phyloP scores from a whole-genome alignment of 2,329 filamentous ascomycete genomes.

The Davidsoniella australis region DNA sequence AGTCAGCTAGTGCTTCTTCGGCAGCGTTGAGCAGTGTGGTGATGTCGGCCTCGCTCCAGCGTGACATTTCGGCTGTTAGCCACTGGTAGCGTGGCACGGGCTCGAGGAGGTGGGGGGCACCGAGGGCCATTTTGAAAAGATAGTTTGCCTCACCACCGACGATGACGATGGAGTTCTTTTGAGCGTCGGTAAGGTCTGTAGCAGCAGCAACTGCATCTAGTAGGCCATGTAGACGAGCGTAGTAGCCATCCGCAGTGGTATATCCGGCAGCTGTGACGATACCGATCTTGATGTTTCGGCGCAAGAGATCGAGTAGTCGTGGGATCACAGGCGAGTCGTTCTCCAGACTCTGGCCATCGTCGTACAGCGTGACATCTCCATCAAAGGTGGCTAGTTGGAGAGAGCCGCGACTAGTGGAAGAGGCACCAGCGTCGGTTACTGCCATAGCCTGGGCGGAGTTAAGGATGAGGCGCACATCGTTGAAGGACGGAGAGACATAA shows the following conservation, averaged over 20 bases:
- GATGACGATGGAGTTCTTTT: conserved; percentile 68
- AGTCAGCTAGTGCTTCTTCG: conserved; percentile 68
- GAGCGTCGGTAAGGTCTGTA: conserved; percentile 38
- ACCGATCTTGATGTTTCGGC: conserved; percentile 64
- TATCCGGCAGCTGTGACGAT: conserved; percentile 97
- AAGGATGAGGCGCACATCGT: conserved; percentile 80
- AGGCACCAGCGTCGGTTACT: conserved; percentile 39
- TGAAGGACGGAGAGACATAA: conserved; percentile 93
- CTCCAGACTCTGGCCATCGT: conserved; percentile 67
- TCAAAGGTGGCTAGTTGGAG: conserved; percentile 88
- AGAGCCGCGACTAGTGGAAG: conserved; percentile 27
- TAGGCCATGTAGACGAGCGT: conserved; percentile 70
- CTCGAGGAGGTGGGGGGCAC: conserved; percentile 47
- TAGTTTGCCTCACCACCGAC: conserved; percentile 96
- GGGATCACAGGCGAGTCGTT: conserved; percentile 61
- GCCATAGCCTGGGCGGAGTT: conserved; percentile 93
- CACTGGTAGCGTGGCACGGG: conserved; percentile 50
- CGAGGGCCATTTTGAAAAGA: conserved; percentile 61
- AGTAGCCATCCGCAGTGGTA: conserved; percentile 72
- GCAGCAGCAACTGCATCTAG: conserved; percentile 57
- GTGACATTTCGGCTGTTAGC: conserved; percentile 62
- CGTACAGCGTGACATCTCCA: conserved; percentile 91
- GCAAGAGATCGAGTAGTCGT: conserved; percentile 51
- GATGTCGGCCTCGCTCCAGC: conserved; percentile 65
- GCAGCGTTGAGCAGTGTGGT: conserved; percentile 71